Percentiles rank a stretch among this genome's conserved stretches.
Conservation (phyloP, 768 basidiomycete genomes). For the Mycena epipterygia region DNA sequence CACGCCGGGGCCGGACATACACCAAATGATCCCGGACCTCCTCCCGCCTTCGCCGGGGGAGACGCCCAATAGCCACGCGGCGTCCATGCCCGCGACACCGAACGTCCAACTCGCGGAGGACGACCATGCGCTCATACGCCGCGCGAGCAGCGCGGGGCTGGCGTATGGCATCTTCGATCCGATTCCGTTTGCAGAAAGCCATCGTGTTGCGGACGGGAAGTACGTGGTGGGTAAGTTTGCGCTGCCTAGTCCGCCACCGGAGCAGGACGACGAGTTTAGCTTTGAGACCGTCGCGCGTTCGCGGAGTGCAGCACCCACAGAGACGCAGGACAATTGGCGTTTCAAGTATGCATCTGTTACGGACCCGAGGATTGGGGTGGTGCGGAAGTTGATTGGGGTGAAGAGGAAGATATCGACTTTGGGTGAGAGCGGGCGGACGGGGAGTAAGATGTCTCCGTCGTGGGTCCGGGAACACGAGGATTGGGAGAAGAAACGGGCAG, state of each 20-base stretch:
- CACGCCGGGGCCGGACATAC: slow-evolving; percentile 46
- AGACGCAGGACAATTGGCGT: slow-evolving; percentile 57
- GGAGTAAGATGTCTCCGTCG: slow-evolving; percentile 53
- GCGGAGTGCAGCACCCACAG: slow-evolving; percentile 32
- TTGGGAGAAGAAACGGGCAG: slow-evolving; percentile 60
- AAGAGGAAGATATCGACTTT: slow-evolving; percentile 71
- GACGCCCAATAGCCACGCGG: slow-evolving; percentile 58
- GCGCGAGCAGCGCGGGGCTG: slow-evolving; percentile 35
- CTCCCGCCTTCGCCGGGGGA: slow-evolving; percentile 65
- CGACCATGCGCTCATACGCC: slow-evolving; percentile 41
- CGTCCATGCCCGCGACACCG: slow-evolving; percentile 64
- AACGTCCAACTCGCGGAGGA: slow-evolving; percentile 58
- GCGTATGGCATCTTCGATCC: slow-evolving; percentile 69
- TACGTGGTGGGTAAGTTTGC: slow-evolving; percentile 82
- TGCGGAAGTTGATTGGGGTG: slow-evolving; percentile 75
- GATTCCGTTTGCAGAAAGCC: slow-evolving; percentile 78
- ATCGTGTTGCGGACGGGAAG: slow-evolving; percentile 78
- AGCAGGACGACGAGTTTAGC: slow-evolving; percentile 51
- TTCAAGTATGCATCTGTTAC: slow-evolving; percentile 71
- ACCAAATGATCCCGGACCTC: slow-evolving; percentile 54
- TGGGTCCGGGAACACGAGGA: slow-evolving; percentile 65
- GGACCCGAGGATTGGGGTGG: slow-evolving; percentile 79
- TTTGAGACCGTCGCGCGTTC: slow-evolving; percentile 34
- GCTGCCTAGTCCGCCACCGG: slow-evolving; percentile 73
- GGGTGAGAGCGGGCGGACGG: slow-evolving; percentile 38